These are phyloP conservation scores for Tuber umbilicatum DNA, from an alignment of 495 filamentous ascomycete genomes.

Conservation along the genomic window DNA sequence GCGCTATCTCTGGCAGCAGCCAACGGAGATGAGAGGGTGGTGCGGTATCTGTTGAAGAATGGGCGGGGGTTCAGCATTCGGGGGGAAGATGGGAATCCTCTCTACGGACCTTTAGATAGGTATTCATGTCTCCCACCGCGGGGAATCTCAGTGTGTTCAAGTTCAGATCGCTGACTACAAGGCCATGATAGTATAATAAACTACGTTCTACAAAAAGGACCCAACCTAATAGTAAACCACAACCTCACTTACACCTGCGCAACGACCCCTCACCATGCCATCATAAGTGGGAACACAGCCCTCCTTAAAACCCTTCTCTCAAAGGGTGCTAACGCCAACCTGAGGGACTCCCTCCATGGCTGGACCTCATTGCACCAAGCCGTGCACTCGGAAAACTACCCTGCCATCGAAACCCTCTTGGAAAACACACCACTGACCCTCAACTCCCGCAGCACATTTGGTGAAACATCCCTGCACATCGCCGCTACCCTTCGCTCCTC, in stretches of 20 bases:
- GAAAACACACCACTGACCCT: not conserved
- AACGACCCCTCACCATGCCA: not conserved
- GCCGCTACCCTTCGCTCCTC: not conserved
- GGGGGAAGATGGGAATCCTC: not conserved
- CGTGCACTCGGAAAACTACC: not conserved
- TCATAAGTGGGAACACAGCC: not conserved
- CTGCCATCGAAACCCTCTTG: not conserved
- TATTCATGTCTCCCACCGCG: not conserved
- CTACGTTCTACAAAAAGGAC: conserved; percentile 1
- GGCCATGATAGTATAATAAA: not conserved
- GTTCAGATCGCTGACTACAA: not conserved
- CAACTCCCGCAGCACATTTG: not conserved
- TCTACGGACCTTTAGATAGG: not conserved
- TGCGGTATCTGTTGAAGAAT: not conserved
- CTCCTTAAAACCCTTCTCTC: conserved; percentile 3
- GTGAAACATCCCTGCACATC: not conserved
- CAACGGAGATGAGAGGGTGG: not conserved
- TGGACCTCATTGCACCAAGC: conserved; percentile 1
- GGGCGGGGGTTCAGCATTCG: not conserved
- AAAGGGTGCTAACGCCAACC: not conserved
- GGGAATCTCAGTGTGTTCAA: not conserved
- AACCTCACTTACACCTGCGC: not conserved
- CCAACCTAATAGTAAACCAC: not conserved
- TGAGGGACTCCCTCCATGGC: not conserved
- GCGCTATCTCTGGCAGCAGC: not conserved